Evolutionary conservation across 176 grass and related monocot genomes (phyloP).

Genomic region (Saccharum spontaneum): DNA sequence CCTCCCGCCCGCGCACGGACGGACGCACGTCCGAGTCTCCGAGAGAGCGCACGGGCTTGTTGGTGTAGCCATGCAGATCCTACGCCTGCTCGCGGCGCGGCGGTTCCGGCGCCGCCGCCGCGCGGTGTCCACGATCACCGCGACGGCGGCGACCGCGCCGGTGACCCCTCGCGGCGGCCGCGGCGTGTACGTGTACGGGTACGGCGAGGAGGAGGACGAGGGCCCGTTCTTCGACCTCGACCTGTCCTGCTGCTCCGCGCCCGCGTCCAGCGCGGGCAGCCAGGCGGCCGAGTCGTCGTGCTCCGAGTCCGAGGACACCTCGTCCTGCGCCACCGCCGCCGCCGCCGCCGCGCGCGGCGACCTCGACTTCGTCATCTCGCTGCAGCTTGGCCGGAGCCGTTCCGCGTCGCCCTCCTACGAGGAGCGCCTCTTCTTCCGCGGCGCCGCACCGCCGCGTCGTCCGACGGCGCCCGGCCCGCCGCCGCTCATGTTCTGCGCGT

Average conservation of each 20-base stretch:
- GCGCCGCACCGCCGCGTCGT: not conserved
- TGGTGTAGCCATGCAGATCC: slow-evolving; percentile 39
- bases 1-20: not conserved
- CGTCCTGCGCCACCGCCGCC: no score
- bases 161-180: slow-evolving; percentile 26
- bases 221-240: slow-evolving; percentile 85
- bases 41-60: not conserved
- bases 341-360: slow-evolving; percentile 1
- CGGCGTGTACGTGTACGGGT: not conserved
- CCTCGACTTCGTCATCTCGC: slow-evolving; percentile 48
- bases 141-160: slow-evolving; percentile 42
- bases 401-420: slow-evolving; percentile 46
- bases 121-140: slow-evolving; percentile 39
- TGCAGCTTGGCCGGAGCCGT: slow-evolving; percentile 45
- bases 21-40: not conserved
- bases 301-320: slow-evolving; percentile 51
- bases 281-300: slow-evolving; percentile 23
- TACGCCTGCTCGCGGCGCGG: slow-evolving; percentile 41
- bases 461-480: not conserved
- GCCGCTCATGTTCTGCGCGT: slow-evolving; percentile 32
- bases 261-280: slow-evolving; percentile 39
- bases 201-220: slow-evolving; percentile 48
- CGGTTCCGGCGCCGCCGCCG: slow-evolving; percentile 32
- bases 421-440: slow-evolving; percentile 50
- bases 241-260: slow-evolving; percentile 46